Percentiles rank a stretch among this genome's conserved stretches.
These are phyloP conservation scores for Aspergillus conjunctus DNA, from an alignment of 495 filamentous ascomycete genomes.

Conservation along the genomic window DNA sequence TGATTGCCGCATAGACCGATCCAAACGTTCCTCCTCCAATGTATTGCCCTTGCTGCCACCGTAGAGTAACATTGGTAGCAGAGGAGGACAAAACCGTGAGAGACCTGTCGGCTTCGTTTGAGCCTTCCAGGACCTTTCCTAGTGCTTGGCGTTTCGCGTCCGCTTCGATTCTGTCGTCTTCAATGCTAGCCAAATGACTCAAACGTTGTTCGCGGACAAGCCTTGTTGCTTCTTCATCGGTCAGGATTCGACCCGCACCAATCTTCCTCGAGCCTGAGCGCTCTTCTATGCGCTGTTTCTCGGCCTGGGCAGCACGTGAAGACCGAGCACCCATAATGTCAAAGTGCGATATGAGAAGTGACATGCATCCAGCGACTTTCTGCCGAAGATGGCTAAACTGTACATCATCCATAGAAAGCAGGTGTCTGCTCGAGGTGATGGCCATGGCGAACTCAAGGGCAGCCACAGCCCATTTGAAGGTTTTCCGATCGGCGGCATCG, in stretches of 20 bases:
- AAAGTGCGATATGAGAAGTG: conserved; percentile 94
- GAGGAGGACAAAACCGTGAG: conserved; percentile 91
- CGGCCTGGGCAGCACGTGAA: conserved; percentile 86
- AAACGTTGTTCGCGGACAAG: conserved; percentile 74
- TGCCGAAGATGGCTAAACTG: conserved; percentile 79
- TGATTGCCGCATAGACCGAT: conserved; percentile 95
- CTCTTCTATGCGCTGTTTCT: conserved; percentile 78
- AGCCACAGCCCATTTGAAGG: conserved; percentile 94
- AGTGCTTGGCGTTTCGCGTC: conserved; percentile 87
- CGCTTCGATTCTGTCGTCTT: conserved; percentile 74
- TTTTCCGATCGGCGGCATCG: conserved; percentile 89
- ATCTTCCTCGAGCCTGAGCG: conserved; percentile 72
- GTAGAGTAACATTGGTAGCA: conserved; percentile 88
- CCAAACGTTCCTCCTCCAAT: conserved; percentile 97
- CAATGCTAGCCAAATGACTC: conserved; percentile 68
- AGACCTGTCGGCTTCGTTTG: conserved; percentile 92
- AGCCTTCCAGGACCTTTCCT: conserved; percentile 87
- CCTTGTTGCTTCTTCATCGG: conserved; percentile 80
- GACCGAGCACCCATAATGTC: conserved; percentile 98
- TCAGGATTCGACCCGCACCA: conserved; percentile 73
- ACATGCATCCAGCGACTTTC: conserved; percentile 98
- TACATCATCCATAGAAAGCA: conserved; percentile 79
- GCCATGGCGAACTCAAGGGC: conserved; percentile 96
- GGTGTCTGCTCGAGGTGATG: conserved; percentile 90
- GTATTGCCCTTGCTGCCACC: conserved; percentile 98